phyloP scores from a whole-genome alignment of 179 eudicot genomes.

The Patellifolia procumbens region DNA sequence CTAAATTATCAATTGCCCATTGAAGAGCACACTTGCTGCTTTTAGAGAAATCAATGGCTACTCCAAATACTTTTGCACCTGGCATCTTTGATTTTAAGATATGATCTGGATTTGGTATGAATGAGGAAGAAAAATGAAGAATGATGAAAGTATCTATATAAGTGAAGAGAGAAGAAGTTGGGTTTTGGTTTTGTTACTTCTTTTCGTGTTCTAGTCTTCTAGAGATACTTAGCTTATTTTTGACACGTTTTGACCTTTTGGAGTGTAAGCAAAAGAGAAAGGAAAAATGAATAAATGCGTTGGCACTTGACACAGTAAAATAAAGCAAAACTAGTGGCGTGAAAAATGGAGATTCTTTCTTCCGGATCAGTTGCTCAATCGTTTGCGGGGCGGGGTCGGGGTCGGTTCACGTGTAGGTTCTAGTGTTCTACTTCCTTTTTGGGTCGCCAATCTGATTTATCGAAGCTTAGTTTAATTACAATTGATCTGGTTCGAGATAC shows the following conservation, averaged over 20 bases:
- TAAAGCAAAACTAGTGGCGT: neutral
- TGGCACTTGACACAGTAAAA: too few species aligned
- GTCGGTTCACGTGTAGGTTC: neutral
- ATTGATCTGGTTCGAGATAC: too few species aligned
- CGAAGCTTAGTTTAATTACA: too few species aligned
- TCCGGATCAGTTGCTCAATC: neutral
- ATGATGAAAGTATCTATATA: too few species aligned
- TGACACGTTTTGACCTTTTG: neutral
- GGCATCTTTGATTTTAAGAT: constrained; percentile 29
- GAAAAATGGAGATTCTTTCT: neutral
- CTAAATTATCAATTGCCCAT: constrained; percentile 81
- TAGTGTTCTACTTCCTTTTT: too few species aligned
- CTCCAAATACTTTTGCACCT: constrained; percentile 56
- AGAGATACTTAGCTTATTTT: neutral
- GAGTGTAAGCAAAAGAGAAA: neutral
- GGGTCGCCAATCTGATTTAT: too few species aligned
- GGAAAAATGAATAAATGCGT: neutral
- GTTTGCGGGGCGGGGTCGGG: too few species aligned
- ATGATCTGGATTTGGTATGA: neutral
- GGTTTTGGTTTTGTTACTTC: too few species aligned
- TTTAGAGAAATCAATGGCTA: constrained; percentile 83
- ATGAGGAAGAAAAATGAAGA: neutral
- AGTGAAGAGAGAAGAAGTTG: neutral
- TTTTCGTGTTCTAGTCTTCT: neutral
- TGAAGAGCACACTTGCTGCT: constrained; percentile 73